Evolutionary conservation across 2,329 filamentous ascomycete species (phyloP).

Genomic region (Aspergillus proliferans): DNA sequence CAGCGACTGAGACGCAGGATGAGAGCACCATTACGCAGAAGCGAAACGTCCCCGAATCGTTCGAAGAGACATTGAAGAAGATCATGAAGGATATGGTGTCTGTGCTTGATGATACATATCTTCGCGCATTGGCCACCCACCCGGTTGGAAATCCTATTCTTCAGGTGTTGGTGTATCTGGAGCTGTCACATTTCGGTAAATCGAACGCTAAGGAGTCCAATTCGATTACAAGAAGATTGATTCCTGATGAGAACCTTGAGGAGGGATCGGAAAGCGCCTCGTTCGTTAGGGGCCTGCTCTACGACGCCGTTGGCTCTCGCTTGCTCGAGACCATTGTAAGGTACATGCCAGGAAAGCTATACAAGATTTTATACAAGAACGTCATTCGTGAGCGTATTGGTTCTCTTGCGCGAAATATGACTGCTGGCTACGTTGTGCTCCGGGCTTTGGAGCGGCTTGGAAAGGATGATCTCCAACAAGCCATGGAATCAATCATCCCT

Average conservation of each 20-base stretch:
- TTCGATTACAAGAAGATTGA: constrained; percentile 67
- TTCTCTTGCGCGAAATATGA: constrained; percentile 78
- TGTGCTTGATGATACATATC: constrained; percentile 68
- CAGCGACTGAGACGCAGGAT: constrained; percentile 42
- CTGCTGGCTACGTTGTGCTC: constrained; percentile 81
- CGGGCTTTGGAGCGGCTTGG: constrained; percentile 75
- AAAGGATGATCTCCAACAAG: constrained; percentile 74
- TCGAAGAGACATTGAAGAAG: constrained; percentile 69
- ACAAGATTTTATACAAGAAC: constrained; percentile 78
- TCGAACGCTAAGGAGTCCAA: constrained; percentile 58
- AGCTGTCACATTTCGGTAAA: constrained; percentile 68
- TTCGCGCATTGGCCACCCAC: constrained; percentile 79
- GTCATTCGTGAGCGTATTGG: constrained; percentile 75
- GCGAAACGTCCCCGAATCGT: constrained; percentile 66
- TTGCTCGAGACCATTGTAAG: constrained; percentile 81
- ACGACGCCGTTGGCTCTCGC: constrained; percentile 84
- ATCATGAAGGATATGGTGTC: constrained; percentile 72
- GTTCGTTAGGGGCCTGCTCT: constrained; percentile 81
- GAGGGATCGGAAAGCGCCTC: constrained; percentile 67
- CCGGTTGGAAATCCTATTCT: constrained; percentile 86
- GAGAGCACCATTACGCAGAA: constrained; percentile 45
- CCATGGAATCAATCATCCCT: constrained; percentile 64
- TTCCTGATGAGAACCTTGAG: constrained; percentile 71
- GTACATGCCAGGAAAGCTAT: constrained; percentile 75
- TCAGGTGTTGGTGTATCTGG: constrained; percentile 83